A percentile compares a stretch with the other conserved stretches of the same genome.
Evolutionary conservation across 768 basidiomycete genomes (phyloP).

Genomic region (Baorangia bicolor): DNA sequence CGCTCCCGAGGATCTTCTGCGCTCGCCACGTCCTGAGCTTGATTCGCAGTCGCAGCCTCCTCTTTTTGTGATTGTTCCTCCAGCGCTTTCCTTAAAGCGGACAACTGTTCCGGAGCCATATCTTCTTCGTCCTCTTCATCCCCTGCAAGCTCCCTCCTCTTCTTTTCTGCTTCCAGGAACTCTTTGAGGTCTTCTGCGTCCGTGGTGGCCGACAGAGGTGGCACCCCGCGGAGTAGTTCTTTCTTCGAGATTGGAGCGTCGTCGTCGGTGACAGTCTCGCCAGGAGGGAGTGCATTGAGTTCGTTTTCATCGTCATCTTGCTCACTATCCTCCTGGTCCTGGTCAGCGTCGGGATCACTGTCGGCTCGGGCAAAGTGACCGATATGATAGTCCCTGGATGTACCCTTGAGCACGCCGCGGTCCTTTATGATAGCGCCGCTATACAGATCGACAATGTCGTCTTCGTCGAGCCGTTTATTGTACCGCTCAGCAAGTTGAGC

Average conservation of each 20-base stretch:
- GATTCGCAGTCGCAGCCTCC: conserved; percentile 6
- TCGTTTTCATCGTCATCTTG: conserved; percentile 60
- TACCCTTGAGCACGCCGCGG: conserved; percentile 58
- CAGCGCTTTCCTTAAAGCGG: conserved; percentile 16
- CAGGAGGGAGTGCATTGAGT: conserved; percentile 49
- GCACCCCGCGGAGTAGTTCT: conserved; percentile 37
- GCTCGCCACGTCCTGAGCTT: conserved; percentile 3
- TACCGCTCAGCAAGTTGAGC: conserved; percentile 67
- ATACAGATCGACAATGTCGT: conserved; percentile 73
- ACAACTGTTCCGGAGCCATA: conserved; percentile 19
- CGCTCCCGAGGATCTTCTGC: neutral
- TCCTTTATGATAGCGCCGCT: conserved; percentile 64
- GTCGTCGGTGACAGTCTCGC: conserved; percentile 26
- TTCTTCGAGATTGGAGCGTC: conserved; percentile 31
- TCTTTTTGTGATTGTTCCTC: conserved; percentile 9
- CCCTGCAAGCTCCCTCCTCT: conserved; percentile 42
- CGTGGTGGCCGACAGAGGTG: conserved; percentile 44
- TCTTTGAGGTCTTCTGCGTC: conserved; percentile 64
- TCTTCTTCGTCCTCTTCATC: conserved; percentile 30
- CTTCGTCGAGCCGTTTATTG: conserved; percentile 64
- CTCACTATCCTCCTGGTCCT: conserved; percentile 45
- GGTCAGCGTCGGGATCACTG: conserved; percentile 37
- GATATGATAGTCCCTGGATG: conserved; percentile 44
- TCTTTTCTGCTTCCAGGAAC: conserved; percentile 64
- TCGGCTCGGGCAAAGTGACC: conserved; percentile 49